Base-by-base conservation (phyloP, 2,329 filamentous ascomycete species). In the Epichloe uncinata region DNA sequence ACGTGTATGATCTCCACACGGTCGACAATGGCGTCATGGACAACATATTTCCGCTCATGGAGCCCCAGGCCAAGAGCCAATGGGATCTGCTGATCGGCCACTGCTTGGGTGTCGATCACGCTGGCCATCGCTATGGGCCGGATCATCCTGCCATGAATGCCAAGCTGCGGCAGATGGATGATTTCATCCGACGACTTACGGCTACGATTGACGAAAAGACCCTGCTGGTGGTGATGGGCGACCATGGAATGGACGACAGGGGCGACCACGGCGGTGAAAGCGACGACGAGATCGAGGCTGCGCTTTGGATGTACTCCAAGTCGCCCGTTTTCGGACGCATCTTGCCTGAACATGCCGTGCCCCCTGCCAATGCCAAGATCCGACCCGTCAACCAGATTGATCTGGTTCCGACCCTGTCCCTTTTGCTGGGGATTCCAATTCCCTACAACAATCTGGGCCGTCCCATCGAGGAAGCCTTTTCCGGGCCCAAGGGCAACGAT, bases 271-370 rank as follows among this genome's bases (percentile, higher is more conserved):
- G 93, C n/a, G 93, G 93, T 49, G 93, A 98, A 70, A 96, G 91
- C 34, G 87, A 96, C 57, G 89, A 97, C 55, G 93, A 98, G 65
- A 80, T 98, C 6, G 82, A 98, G 66, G 89, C 93, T 50, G 89
- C 93, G 2, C 67, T 98, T 44, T 98, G 93, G 91, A 95, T 98
- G 89, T 98, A 97, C 65, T 95, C 93, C 1, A 95, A 90, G 66
- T 83, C 80, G 57, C 81, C 82, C 0, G 66, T 87, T 9, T 98
- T 98, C 65, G 93, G 93, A 15, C 82, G 89, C 38, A 85, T 80
- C 2, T 73, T 78, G 45, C 69, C 78, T 3, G 76, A 79, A 5
- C 77, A 74, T 55, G 63, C 68, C 13, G 69, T 72, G 18, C 82
- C 81, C 16, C 82, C 79, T 6, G 66, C 70, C n/a, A 87, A 78